Conservation (phyloP, 306 rosid genomes). For the Comarum palustre region DNA sequence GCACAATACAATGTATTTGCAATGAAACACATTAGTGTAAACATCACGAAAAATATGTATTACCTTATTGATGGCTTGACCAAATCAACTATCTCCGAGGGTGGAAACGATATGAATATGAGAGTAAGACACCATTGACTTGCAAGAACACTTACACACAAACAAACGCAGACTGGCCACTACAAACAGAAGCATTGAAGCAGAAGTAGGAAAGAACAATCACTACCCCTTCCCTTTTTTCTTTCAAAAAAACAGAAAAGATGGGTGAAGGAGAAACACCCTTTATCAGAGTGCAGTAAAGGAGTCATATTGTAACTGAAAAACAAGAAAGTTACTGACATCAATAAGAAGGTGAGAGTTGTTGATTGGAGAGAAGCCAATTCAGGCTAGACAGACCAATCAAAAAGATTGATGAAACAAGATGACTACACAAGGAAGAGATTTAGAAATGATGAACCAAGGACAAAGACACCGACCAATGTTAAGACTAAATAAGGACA, state of each 20-base stretch:
- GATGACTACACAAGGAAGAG: slow-evolving; percentile 15
- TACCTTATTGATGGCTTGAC: slow-evolving; percentile 50
- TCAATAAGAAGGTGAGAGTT: slow-evolving; percentile 18
- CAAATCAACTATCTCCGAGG: slow-evolving; percentile 40
- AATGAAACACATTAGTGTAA: background rate
- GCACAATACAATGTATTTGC: background rate
- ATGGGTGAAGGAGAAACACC: slow-evolving; percentile 35
- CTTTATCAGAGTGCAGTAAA: slow-evolving; percentile 29
- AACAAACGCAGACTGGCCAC: slow-evolving; percentile 26
- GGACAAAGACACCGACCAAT: slow-evolving; percentile 7
- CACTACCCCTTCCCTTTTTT: slow-evolving; percentile 52
- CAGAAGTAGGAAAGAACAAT: slow-evolving; percentile 28
- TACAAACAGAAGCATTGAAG: slow-evolving; percentile 30
- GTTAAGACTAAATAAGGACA: slow-evolving; percentile 7
- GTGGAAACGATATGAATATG: slow-evolving; percentile 21
- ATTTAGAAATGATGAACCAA: background rate
- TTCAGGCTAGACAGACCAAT: slow-evolving; percentile 4
- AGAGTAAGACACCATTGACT: slow-evolving; percentile 12
- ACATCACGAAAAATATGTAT: background rate
- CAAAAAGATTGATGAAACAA: slow-evolving; percentile 15
- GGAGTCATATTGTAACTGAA: slow-evolving; percentile 24
- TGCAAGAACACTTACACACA: slow-evolving; percentile 17
- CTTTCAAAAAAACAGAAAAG: slow-evolving; percentile 64
- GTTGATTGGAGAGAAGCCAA: slow-evolving; percentile 12
- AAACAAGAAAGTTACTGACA: slow-evolving; percentile 10